These are phyloP conservation scores for Phaseolus coccineus DNA, from an alignment of 331 rosid genomes.

Conservation along the genomic window DNA sequence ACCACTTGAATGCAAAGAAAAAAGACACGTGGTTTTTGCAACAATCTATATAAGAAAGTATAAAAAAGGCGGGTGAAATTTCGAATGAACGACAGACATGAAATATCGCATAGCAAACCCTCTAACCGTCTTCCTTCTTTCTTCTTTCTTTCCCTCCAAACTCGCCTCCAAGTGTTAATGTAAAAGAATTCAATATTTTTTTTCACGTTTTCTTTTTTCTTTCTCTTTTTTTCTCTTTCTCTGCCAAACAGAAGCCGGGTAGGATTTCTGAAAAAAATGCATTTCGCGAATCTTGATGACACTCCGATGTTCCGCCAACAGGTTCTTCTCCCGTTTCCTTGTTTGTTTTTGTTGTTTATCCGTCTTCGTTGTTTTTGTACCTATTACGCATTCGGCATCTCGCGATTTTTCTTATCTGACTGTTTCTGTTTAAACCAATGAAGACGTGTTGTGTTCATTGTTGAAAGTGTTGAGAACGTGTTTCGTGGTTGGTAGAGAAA, in stretches of 20 bases:
- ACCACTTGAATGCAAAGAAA: background rate
- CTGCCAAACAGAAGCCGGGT: background rate
- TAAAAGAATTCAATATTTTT: background rate
- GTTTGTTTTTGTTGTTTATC: no score
- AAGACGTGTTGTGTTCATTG: background rate
- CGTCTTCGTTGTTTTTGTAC: background rate
- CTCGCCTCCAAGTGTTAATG: slow-evolving; percentile 8
- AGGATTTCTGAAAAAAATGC: slow-evolving; percentile 50
- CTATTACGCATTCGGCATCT: slow-evolving; percentile 18
- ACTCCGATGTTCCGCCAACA: slow-evolving; percentile 84
- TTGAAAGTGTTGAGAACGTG: background rate
- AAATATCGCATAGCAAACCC: slow-evolving; percentile 59
- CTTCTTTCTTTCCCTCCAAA: slow-evolving; percentile 3
- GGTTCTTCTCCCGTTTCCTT: slow-evolving; percentile 43
- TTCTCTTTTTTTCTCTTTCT: background rate
- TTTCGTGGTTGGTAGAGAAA: slow-evolving; percentile 15
- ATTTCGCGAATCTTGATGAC: slow-evolving; percentile 70
- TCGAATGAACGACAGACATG: slow-evolving; percentile 50
- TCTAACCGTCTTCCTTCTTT: slow-evolving; percentile 40
- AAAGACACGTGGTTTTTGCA: slow-evolving; percentile 13
- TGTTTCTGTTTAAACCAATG: background rate
- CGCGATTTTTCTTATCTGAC: background rate
- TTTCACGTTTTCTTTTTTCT: background rate
- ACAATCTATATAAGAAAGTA: no score
- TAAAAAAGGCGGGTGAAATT: slow-evolving; percentile 37